Base-by-base conservation (phyloP, 768 basidiomycete genomes). In the Gelatoporia subvermispora region DNA sequence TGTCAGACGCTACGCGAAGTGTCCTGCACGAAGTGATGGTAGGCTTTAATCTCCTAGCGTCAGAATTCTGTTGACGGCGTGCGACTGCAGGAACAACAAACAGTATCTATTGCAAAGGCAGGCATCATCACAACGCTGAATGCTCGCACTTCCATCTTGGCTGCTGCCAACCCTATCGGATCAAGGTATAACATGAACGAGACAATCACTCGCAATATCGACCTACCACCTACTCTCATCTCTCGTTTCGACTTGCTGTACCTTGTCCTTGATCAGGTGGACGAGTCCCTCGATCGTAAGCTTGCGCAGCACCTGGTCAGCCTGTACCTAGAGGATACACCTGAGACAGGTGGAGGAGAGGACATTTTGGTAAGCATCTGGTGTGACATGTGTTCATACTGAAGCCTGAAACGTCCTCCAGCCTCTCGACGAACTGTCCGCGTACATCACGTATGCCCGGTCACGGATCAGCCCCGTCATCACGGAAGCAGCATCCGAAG, bases 11-110 rank as follows among this genome's bases (percentile, higher is more conserved):
- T 4, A 98, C 96, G 38, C 85, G 96, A 41, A 97, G 96, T 63
- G 95, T 98, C 8, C 79, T 99, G 39, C 96, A 99, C 68, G 95
- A 98, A 81, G 94, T 96, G 15, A 98, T 98, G 95, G 90, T 91
- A 55, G 45, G 75, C 56, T 28, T 9, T 1, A 25, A 13, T 18
- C 25, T 35, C 4, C 2, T 35, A 34, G 8, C 16, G 34, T 45
- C 21, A 0, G 23, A 1, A 35, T 7, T 11, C 11, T 8, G 24
- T 9, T 8, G 21, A 20, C 47, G 40, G 23, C n/a, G 34, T 11
- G 35, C n/a, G 34, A 36, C 36, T 21, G 10, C 52, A 96, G 94
- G 94, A 98, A 79, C 94, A 97, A 83, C 94, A 97, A 83, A 98
- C 95, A 1, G 95, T 97, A 17, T 97, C 94, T 3, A 95, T 98